Evolutionary conservation across 176 grass and related monocot species (phyloP).

Genomic region (Juncus inflexus): DNA sequence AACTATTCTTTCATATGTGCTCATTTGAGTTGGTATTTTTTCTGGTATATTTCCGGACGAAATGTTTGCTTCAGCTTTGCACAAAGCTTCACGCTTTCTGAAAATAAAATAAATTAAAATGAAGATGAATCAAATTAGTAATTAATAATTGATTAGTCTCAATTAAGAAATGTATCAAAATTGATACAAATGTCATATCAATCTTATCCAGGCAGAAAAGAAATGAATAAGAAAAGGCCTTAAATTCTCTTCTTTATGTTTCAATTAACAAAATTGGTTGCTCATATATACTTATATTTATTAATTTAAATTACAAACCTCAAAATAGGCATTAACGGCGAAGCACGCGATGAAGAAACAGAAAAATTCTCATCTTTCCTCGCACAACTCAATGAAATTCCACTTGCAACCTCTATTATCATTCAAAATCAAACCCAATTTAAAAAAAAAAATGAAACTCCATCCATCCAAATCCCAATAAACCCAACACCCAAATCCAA

Average conservation of each 20-base stretch:
- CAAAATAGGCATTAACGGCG: constrained; percentile 27
- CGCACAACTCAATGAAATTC: constrained; percentile 4
- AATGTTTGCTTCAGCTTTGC: constrained; percentile 78
- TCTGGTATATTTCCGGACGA: constrained; percentile 60
- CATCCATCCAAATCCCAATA: neutral
- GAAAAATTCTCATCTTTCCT: constrained; percentile 24
- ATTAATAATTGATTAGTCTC: neutral
- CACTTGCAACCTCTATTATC: constrained; percentile 22
- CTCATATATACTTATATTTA: constrained; percentile 11
- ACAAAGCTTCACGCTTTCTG: constrained; percentile 65
- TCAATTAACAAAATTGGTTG: neutral
- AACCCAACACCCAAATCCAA: constrained; percentile 5
- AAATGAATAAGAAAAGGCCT: neutral
- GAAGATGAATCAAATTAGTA: constrained; percentile 9
- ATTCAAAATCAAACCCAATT: constrained; percentile 19
- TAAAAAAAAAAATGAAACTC: constrained; percentile 22
- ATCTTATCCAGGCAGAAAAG: neutral
- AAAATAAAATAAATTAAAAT: constrained; percentile 25
- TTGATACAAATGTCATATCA: neutral
- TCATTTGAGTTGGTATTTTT: constrained; percentile 35
- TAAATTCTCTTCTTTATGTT: constrained; percentile 5
- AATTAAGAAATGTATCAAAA: constrained; percentile 1
- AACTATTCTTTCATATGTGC: constrained; percentile 76
- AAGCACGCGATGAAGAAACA: constrained; percentile 22
- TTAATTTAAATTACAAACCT: constrained; percentile 32